Evolutionary conservation across 805 yeast species (phyloP).

Genomic region (Teunomyces barrocoloradensis): DNA sequence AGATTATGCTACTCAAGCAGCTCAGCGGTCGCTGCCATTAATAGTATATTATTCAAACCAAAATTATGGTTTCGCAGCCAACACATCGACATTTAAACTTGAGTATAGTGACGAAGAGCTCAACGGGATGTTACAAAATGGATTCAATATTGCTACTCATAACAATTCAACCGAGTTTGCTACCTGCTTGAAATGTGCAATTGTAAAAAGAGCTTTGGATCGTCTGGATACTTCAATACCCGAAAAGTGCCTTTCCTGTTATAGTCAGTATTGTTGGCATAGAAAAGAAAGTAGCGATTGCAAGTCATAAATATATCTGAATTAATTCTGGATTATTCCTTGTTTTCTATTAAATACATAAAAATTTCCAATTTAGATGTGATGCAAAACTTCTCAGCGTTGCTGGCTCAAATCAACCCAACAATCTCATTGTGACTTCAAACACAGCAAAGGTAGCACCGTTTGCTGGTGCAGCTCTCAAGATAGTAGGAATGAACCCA

Average conservation of each 20-base stretch:
- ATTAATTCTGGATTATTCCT: too few species aligned
- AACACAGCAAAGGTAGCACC: conserved; percentile 96
- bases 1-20: conserved; percentile 24
- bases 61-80: conserved; percentile 42
- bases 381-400: not conserved
- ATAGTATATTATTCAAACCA: conserved; percentile 52
- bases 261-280: conserved; percentile 18
- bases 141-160: conserved; percentile 49
- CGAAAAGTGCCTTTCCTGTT: conserved; percentile 16
- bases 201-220: conserved; percentile 52
- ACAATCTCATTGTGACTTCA: conserved; percentile 78
- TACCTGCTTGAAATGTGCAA: conserved; percentile 56
- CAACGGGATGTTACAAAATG: conserved; percentile 47
- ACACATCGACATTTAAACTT: conserved; percentile 59
- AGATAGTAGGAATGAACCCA: conserved; percentile 88
- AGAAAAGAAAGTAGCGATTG: not conserved
- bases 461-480: conserved; percentile 97
- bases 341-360: not conserved
- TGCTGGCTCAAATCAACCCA: conserved; percentile 25
- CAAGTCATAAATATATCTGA: too few species aligned
- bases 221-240: conserved; percentile 18
- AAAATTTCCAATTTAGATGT: not conserved
- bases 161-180: conserved; percentile 40
- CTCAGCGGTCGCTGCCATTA: conserved; percentile 47
- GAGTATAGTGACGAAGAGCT: conserved; percentile 47